phyloP scores from a whole-genome alignment of 2,329 filamentous ascomycete genomes.

The Xenoacremonium recifei region DNA sequence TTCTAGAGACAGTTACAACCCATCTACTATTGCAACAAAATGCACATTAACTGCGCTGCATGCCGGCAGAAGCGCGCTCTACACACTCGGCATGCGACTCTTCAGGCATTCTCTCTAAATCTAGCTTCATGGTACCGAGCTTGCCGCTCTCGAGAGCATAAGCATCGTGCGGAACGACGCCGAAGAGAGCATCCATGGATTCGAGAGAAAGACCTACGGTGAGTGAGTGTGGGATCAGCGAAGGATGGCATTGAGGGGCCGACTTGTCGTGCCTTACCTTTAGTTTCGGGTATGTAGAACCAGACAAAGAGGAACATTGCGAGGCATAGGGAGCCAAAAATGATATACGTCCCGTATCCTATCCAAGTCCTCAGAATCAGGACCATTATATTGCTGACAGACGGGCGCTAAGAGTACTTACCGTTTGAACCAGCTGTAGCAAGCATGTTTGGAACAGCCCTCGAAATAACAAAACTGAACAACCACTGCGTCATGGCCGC shows the following conservation, averaged over 20 bases:
- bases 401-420: background rate
- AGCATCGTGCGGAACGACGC: too few relatives aligned
- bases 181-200: slow-evolving; percentile 11
- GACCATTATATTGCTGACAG: background rate
- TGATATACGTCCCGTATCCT: slow-evolving; percentile 43
- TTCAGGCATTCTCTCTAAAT: too few relatives aligned
- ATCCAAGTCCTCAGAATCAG: background rate
- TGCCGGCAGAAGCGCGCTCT: too few relatives aligned
- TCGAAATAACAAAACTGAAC: slow-evolving; percentile 68
- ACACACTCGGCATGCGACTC: too few relatives aligned
- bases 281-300: slow-evolving; percentile 49
- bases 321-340: slow-evolving; percentile 44
- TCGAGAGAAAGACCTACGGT: slow-evolving; percentile 12
- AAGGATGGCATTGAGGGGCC: background rate
- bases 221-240: background rate
- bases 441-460: slow-evolving; percentile 1
- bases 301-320: slow-evolving; percentile 42
- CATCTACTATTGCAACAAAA: too few relatives aligned
- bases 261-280: slow-evolving; percentile 36
- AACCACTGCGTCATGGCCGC: slow-evolving; percentile 67
- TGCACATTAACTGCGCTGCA: too few relatives aligned
- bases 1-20: too few relatives aligned
- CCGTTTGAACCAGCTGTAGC: background rate
- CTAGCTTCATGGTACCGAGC: too few relatives aligned
- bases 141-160: too few relatives aligned